Conservation (phyloP, 371 early-diverging fungal species). For the Amoeboaphelidium protococcarum region DNA sequence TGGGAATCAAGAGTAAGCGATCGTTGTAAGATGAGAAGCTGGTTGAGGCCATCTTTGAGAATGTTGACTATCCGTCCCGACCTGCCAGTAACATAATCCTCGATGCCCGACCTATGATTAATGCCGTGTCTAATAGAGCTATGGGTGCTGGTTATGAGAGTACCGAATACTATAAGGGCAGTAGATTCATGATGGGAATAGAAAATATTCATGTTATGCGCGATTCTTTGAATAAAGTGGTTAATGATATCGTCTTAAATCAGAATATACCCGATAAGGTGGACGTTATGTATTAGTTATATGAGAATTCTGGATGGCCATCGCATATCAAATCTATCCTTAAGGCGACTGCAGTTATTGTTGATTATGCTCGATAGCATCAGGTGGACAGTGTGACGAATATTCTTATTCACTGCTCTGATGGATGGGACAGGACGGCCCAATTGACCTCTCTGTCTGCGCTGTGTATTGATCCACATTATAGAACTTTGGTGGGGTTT, state of each 20-base stretch:
- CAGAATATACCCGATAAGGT: not conserved
- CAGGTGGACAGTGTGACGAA: constrained; percentile 64
- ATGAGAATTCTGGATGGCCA: constrained; percentile 56
- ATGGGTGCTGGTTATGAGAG: constrained; percentile 84
- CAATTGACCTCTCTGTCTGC: constrained; percentile 66
- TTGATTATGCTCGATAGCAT: too few relatives aligned
- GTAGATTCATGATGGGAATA: constrained; percentile 60
- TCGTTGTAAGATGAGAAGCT: constrained; percentile 90
- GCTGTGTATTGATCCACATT: constrained; percentile 77
- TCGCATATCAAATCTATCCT: constrained; percentile 52
- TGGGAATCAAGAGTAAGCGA: constrained; percentile 69
- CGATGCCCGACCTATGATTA: constrained; percentile 79
- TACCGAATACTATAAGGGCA: constrained; percentile 63
- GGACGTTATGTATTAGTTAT: not conserved
- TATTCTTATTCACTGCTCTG: constrained; percentile 91
- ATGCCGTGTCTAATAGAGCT: constrained; percentile 74
- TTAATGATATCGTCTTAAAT: constrained; percentile 30
- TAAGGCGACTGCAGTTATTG: constrained; percentile 45
- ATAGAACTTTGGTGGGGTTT: constrained; percentile 73
- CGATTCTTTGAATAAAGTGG: constrained; percentile 48
- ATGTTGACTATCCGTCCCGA: not conserved
- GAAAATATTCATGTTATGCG: constrained; percentile 95
- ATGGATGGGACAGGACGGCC: constrained; percentile 95
- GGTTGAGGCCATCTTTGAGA: constrained; percentile 58
- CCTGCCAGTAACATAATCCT: constrained; percentile 40